Conservation (phyloP, 2,329 filamentous ascomycete species). For the Bipolaris cookei region DNA sequence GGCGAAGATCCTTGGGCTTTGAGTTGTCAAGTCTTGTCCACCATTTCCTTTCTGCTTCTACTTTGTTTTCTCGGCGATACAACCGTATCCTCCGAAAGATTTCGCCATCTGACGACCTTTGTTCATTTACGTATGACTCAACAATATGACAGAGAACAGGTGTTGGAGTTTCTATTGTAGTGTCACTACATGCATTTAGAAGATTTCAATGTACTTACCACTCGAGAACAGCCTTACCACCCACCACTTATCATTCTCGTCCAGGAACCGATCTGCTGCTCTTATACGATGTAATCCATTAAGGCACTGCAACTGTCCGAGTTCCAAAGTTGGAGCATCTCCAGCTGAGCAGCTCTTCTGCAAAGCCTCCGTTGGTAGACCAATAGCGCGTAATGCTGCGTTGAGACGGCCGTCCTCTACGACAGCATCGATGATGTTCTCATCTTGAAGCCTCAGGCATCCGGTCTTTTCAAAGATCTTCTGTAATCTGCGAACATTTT, state of each 20-base stretch:
- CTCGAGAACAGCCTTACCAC: constrained; percentile 23
- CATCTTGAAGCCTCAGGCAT: constrained; percentile 20
- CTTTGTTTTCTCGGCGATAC: constrained; percentile 22
- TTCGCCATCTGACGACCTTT: constrained; percentile 25
- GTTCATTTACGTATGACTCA: constrained; percentile 18
- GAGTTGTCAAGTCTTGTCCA: constrained; percentile 26
- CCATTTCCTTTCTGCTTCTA: constrained; percentile 19
- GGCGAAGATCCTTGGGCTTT: constrained; percentile 26
- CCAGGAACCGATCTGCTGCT: constrained; percentile 20
- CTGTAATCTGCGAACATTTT: background rate
- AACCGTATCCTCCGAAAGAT: constrained; percentile 31
- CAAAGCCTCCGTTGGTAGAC: background rate
- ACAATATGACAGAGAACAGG: background rate
- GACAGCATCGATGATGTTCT: constrained; percentile 28
- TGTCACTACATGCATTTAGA: background rate
- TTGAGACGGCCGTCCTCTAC: constrained; percentile 15
- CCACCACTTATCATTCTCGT: constrained; percentile 33
- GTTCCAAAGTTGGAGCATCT: background rate
- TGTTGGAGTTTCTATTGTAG: background rate
- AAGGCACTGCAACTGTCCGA: constrained; percentile 21
- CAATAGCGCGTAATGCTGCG: constrained; percentile 1
- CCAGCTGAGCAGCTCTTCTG: background rate
- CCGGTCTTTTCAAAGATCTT: constrained; percentile 7
- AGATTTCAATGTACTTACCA: constrained; percentile 5
- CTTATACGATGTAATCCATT: constrained; percentile 22